phyloP scores from a whole-genome alignment of 345 rosid genomes.

The Rhodamnia argentea region DNA sequence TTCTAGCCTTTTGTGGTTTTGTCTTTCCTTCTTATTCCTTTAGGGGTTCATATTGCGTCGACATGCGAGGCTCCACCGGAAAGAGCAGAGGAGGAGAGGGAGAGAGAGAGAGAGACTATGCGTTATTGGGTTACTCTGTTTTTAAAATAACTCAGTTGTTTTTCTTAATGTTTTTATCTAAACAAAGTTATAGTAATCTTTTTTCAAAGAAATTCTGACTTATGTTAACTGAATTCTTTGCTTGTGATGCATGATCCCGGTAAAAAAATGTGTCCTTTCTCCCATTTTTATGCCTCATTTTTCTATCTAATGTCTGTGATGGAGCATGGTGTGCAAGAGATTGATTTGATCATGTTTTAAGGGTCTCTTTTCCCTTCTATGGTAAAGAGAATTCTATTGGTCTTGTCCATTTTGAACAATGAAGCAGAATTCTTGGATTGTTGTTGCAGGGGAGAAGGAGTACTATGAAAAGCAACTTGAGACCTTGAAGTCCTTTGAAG shows the following conservation, averaged over 20 bases:
- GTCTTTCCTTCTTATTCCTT: not conserved
- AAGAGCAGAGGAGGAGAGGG: not conserved
- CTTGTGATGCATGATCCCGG: not conserved
- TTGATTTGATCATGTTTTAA: not conserved
- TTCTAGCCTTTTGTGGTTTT: not conserved
- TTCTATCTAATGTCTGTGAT: not conserved
- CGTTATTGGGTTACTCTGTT: not conserved
- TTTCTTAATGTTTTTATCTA: not conserved
- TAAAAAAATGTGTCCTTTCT: not conserved
- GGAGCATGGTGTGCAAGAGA: not conserved
- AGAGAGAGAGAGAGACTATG: not conserved
- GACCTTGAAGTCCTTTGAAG: constrained; percentile 71
- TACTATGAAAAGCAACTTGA: constrained; percentile 66
- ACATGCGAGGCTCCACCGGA: not conserved
- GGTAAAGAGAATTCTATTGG: not conserved
- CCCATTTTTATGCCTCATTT: not conserved
- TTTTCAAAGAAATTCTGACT: not conserved
- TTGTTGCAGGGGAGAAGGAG: constrained; percentile 46
- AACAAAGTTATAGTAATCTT: not conserved
- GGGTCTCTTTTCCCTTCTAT: not conserved
- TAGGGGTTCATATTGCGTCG: not conserved
- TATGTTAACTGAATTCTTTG: not conserved
- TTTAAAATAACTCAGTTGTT: not conserved
- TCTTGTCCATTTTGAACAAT: not conserved
- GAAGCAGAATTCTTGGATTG: not conserved